Evolutionary conservation across 2,329 filamentous ascomycete species (phyloP).

Genomic region (Ilyonectria destructans): DNA sequence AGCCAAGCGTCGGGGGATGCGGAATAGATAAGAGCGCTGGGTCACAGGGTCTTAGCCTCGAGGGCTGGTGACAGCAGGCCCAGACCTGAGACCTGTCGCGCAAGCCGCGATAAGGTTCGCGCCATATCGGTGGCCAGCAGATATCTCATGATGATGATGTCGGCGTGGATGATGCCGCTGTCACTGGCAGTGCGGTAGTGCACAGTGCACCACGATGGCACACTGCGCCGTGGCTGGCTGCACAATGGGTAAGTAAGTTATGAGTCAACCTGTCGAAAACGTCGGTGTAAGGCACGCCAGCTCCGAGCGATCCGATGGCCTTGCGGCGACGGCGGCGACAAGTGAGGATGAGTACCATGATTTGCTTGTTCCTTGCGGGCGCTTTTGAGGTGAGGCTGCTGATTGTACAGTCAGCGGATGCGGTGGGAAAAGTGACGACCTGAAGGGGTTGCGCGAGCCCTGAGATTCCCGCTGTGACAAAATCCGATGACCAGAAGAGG

Average conservation of each 20-base stretch:
- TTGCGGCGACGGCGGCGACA: background rate
- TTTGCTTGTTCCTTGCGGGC: background rate
- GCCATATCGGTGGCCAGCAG: slow-evolving; percentile 9
- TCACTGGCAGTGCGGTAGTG: slow-evolving; percentile 8
- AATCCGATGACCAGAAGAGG: background rate
- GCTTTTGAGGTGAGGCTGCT: background rate
- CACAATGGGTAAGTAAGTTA: too few relatives aligned
- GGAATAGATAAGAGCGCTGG: background rate
- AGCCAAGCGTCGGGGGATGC: too few relatives aligned
- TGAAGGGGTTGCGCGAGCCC: background rate
- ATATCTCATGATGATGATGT: slow-evolving; percentile 30
- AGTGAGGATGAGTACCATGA: too few relatives aligned
- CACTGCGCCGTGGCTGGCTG: slow-evolving; percentile 4
- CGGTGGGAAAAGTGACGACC: background rate
- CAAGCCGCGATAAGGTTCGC: slow-evolving; percentile 28
- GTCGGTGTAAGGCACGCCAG: slow-evolving; percentile 3
- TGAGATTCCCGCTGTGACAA: background rate
- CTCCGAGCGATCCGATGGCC: slow-evolving; percentile 24
- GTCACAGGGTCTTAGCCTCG: slow-evolving; percentile 14
- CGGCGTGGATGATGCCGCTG: background rate
- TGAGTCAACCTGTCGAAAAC: slow-evolving; percentile 12
- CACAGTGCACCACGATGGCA: slow-evolving; percentile 8
- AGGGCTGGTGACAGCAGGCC: slow-evolving; percentile 12
- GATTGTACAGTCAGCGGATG: background rate
- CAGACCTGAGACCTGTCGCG: background rate